A percentile compares a stretch with the other conserved stretches of the same genome.
Conservation (phyloP, 345 rosid species). For the Balakata baccata region DNA sequence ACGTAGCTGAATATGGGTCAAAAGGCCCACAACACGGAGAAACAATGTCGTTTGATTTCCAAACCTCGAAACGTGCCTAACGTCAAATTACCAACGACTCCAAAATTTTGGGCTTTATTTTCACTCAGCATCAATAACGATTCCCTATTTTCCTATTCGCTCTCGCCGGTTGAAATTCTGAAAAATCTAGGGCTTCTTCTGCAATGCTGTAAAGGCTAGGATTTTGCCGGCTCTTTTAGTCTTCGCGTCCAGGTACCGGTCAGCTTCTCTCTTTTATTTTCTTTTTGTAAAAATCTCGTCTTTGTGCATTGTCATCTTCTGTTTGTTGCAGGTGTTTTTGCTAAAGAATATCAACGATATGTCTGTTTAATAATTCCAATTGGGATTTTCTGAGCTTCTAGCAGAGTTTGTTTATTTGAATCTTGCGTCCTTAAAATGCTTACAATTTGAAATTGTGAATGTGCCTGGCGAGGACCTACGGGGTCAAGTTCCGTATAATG, state of each 20-base stretch:
- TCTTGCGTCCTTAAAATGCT: background rate
- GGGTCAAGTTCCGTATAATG: no score
- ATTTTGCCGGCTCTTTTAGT: background rate
- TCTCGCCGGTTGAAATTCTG: conserved; percentile 6
- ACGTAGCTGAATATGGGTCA: background rate
- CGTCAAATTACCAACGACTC: background rate
- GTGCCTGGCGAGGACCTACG: no score
- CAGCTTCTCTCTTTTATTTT: background rate
- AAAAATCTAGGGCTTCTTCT: conserved; percentile 11
- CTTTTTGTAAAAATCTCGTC: background rate
- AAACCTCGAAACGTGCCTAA: background rate
- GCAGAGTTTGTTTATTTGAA: background rate
- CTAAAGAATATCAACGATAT: background rate
- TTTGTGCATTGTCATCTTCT: background rate
- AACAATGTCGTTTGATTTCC: background rate
- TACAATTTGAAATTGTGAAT: background rate
- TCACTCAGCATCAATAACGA: background rate
- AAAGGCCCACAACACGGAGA: background rate
- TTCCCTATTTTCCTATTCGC: background rate
- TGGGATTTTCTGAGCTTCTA: background rate
- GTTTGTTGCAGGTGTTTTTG: background rate
- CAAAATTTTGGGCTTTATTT: background rate
- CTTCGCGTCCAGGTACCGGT: conserved; percentile 4
- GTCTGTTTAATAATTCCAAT: background rate
- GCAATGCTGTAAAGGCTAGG: conserved; percentile 1